phyloP scores from a whole-genome alignment of 2,329 filamentous ascomycete species.

The Ophiostoma quercus region DNA sequence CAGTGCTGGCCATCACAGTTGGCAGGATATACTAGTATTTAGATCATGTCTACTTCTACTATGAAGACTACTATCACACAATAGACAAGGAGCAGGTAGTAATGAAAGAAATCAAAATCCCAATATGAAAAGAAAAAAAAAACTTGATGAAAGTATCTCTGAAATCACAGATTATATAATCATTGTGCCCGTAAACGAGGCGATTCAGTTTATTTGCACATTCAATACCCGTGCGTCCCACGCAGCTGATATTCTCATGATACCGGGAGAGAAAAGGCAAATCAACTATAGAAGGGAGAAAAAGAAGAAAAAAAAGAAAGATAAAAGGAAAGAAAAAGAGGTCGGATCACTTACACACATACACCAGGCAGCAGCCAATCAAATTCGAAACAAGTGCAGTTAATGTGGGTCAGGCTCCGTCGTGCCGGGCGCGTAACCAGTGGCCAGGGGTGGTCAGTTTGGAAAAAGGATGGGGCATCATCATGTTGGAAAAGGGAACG shows the following conservation, averaged over 20 bases:
- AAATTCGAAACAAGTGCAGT: not conserved
- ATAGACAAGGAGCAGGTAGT: too few relatives aligned
- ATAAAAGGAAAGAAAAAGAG: not conserved
- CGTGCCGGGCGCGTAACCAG: slow-evolving; percentile 25
- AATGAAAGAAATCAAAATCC: too few relatives aligned
- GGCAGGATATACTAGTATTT: too few relatives aligned
- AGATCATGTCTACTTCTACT: too few relatives aligned
- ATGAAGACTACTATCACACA: too few relatives aligned
- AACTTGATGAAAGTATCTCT: too few relatives aligned
- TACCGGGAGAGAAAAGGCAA: not conserved
- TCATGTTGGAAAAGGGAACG: not conserved
- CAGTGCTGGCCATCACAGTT: not conserved
- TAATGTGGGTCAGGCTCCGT: slow-evolving; percentile 21
- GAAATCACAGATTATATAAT: too few relatives aligned
- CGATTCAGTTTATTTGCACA: too few relatives aligned
- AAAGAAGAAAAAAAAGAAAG: not conserved
- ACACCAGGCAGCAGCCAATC: not conserved
- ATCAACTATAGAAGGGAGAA: not conserved
- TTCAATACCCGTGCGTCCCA: not conserved
- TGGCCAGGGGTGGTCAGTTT: slow-evolving; percentile 20
- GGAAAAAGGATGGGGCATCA: slow-evolving; percentile 3
- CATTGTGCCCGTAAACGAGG: too few relatives aligned
- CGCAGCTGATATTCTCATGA: not conserved
- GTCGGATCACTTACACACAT: not conserved
- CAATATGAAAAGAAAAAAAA: too few relatives aligned